Base-by-base conservation (phyloP, 1,139 yeast species). In the Geotrichum phurueaensis region DNA sequence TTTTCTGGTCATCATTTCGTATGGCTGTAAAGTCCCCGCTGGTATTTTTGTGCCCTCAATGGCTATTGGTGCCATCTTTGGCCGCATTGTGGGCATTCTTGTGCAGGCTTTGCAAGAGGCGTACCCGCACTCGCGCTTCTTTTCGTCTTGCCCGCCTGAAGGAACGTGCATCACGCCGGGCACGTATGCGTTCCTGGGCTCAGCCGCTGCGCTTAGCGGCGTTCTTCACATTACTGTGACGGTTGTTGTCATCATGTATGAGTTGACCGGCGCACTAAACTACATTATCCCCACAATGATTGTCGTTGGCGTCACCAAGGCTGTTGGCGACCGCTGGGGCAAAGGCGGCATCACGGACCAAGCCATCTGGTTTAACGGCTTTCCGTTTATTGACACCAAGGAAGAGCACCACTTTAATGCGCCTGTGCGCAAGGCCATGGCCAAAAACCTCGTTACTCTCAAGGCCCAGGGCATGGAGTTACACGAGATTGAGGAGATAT, bases 191-290 rank as follows among this genome's bases (percentile, higher is more conserved):
- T 89, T 94, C 67, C 77, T 95, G 45, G 99, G 99, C 1, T 97
- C 99, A 0, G 99, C 96, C 0, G 96, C 98, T 1, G 90, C 97
- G 0, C 79, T 95, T 55, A 86, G 96, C 73, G 99, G 99, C 1
- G 94, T 95, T 39, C 92, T 97, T 53, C 94, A 92, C 70, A 78
- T 95, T 65, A 90, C 97, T 0, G 87, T 94, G 7, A 87, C 99
- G 0, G 98, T 94, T n/a, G 99, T 91, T 1, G 89, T 95, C 10
- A 88, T 95, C 56, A 91, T 95, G 97, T 90, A 94, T 75, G 99
- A 95, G 71, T 96, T 36, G 82, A 95, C 99, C 0, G 99, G 99
- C 31, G 99, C 99, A 0, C 77, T 94, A 59, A 82, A 89, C 57
- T 94, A 89, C 71, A 89, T 95, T 62, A 81, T 95, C 15, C 99